phyloP scores from a whole-genome alignment of 768 basidiomycete species.

The Naganishia vishniacii region DNA sequence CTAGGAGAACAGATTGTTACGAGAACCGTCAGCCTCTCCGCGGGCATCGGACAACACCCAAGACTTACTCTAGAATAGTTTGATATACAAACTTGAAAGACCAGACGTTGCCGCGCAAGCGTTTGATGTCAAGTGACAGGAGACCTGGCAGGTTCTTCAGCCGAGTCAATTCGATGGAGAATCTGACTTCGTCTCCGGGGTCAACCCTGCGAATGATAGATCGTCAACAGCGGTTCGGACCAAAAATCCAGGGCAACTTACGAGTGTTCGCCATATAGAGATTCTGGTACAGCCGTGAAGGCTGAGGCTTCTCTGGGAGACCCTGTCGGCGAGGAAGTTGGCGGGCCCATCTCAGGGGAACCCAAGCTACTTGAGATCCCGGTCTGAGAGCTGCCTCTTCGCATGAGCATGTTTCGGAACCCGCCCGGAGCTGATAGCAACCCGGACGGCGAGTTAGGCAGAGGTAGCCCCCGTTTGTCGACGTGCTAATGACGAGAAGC shows the following conservation, averaged over 20 bases:
- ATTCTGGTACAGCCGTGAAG: constrained; percentile 32
- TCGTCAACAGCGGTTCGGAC: background rate
- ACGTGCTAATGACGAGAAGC: constrained; percentile 54
- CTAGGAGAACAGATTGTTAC: background rate
- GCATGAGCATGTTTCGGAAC: constrained; percentile 81
- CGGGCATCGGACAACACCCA: background rate
- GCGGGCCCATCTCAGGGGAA: constrained; percentile 34
- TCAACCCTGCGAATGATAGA: constrained; percentile 57
- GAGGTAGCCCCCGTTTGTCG: constrained; percentile 79
- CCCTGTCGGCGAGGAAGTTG: background rate
- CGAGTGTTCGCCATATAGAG: constrained; percentile 65
- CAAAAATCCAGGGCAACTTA: constrained; percentile 28
- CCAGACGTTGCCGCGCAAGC: constrained; percentile 84
- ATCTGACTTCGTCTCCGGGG: constrained; percentile 90
- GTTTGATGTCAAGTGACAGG: constrained; percentile 82
- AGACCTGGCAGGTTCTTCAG: constrained; percentile 84
- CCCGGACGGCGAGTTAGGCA: constrained; percentile 65
- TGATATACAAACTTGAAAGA: constrained; percentile 57
- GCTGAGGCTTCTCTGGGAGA: constrained; percentile 21
- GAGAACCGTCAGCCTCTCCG: background rate
- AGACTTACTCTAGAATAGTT: constrained; percentile 46
- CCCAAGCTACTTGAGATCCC: constrained; percentile 48
- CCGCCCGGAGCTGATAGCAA: constrained; percentile 67
- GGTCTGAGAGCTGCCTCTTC: constrained; percentile 78
- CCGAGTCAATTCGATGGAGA: constrained; percentile 87